A percentile compares a stretch with the other conserved stretches of the same genome.
phyloP scores from a whole-genome alignment of 1,284 basidiomycete genomes.

The Heterobasidion occidentale region DNA sequence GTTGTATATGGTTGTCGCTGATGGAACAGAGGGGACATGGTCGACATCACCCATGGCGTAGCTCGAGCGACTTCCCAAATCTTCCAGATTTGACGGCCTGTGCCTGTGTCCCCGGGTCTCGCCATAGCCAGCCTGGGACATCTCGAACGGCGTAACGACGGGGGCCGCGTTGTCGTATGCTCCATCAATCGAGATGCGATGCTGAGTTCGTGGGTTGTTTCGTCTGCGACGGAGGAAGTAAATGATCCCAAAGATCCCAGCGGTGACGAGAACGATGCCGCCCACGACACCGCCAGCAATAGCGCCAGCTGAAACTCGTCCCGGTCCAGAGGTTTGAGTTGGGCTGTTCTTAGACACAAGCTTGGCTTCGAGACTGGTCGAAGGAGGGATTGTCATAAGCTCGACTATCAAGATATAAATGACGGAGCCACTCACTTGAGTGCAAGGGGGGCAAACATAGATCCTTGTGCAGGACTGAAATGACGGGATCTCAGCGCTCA shows the following conservation, averaged over 20 bases:
- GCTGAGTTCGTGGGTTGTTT: too few species aligned
- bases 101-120: neutral
- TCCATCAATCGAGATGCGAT: neutral
- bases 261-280: neutral
- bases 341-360: neutral
- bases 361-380: neutral
- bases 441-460: neutral
- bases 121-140: neutral
- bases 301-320: neutral
- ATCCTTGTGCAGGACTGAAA: neutral
- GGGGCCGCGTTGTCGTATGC: neutral
- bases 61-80: neutral
- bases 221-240: neutral
- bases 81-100: neutral
- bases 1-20: neutral
- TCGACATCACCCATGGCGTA: neutral
- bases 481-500: neutral
- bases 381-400: neutral
- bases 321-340: neutral
- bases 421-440: neutral
- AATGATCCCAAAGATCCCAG: neutral
- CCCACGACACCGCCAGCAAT: neutral
- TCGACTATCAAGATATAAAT: neutral
- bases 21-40: neutral
- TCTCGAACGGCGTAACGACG: neutral